These are phyloP conservation scores for Suillus alpinus DNA, from an alignment of 768 basidiomycete species.

Conservation along the genomic window DNA sequence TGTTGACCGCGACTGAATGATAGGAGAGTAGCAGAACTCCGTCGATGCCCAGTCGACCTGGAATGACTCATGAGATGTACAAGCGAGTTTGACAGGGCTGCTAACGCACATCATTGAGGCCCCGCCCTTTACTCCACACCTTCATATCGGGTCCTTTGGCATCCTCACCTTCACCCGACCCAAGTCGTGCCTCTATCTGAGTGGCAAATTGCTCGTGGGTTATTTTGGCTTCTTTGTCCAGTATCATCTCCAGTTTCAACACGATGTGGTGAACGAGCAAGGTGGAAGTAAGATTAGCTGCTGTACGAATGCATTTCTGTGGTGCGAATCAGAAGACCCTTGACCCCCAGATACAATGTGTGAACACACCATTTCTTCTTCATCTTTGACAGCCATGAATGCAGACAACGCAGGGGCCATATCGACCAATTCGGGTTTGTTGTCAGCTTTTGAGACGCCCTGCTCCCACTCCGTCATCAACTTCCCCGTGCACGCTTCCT, in stretches of 20 bases:
- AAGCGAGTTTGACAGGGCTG: not conserved
- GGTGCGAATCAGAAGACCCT: slow-evolving; percentile 10
- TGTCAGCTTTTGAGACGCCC: slow-evolving; percentile 48
- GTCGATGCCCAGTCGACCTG: slow-evolving; percentile 88
- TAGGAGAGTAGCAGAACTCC: slow-evolving; percentile 93
- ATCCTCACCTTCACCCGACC: slow-evolving; percentile 60
- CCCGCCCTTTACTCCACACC: slow-evolving; percentile 82
- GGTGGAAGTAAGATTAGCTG: slow-evolving; percentile 79
- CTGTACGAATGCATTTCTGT: slow-evolving; percentile 76
- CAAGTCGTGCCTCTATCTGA: slow-evolving; percentile 85
- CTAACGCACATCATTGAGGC: slow-evolving; percentile 65
- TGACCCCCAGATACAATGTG: not conserved
- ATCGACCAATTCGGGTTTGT: slow-evolving; percentile 75
- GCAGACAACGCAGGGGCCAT: slow-evolving; percentile 73
- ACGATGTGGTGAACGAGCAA: slow-evolving; percentile 84
- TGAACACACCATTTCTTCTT: slow-evolving; percentile 80
- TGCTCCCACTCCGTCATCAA: slow-evolving; percentile 84
- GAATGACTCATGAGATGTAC: slow-evolving; percentile 7
- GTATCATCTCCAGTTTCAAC: slow-evolving; percentile 82
- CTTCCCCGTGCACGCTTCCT: slow-evolving; percentile 86
- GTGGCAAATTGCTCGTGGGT: slow-evolving; percentile 83
- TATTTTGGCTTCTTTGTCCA: slow-evolving; percentile 89
- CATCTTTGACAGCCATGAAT: slow-evolving; percentile 85
- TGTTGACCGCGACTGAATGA: slow-evolving; percentile 90
- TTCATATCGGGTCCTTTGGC: slow-evolving; percentile 89